These are phyloP conservation scores for Pythium sukuiense DNA, from an alignment of 352 stramenopile species.

Conservation along the genomic window DNA sequence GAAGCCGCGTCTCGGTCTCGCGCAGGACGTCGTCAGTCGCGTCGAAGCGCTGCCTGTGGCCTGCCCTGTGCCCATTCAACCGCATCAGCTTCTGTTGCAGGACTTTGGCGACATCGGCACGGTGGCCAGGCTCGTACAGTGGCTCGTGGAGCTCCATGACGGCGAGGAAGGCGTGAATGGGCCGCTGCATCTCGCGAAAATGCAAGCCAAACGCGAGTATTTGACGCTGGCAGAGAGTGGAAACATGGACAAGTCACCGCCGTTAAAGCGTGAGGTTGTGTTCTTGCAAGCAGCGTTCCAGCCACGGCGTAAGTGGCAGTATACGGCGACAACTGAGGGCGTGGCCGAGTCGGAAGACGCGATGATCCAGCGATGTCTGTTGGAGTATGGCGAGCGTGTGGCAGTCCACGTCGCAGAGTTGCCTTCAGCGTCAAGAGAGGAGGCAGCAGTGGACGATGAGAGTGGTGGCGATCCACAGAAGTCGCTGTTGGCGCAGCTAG, in stretches of 20 bases:
- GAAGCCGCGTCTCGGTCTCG: slow-evolving; percentile 64
- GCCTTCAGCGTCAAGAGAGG: slow-evolving; percentile 8
- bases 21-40: slow-evolving; percentile 53
- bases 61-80: slow-evolving; percentile 46
- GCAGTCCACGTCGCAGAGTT: slow-evolving; percentile 8
- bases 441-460: slow-evolving; percentile 13
- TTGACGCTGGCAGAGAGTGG: slow-evolving; percentile 25
- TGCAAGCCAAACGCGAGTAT: slow-evolving; percentile 35
- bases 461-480: not conserved
- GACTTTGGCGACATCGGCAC: slow-evolving; percentile 72
- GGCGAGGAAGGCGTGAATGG: slow-evolving; percentile 25
- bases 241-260: slow-evolving; percentile 5
- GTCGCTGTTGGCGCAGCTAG: slow-evolving; percentile 25
- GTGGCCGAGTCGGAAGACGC: slow-evolving; percentile 57
- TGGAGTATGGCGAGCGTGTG: slow-evolving; percentile 79
- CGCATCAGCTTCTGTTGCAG: slow-evolving; percentile 76
- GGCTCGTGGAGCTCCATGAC: slow-evolving; percentile 40
- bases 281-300: slow-evolving; percentile 41
- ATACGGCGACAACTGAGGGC: slow-evolving; percentile 19
- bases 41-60: slow-evolving; percentile 39
- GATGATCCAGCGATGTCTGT: slow-evolving; percentile 73
- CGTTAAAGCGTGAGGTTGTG: slow-evolving; percentile 45
- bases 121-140: slow-evolving; percentile 47
- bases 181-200: slow-evolving; percentile 38
- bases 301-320: slow-evolving; percentile 49